These are phyloP conservation scores for Globisporangium perplexum DNA, from an alignment of 352 stramenopile species.

Conservation along the genomic window DNA sequence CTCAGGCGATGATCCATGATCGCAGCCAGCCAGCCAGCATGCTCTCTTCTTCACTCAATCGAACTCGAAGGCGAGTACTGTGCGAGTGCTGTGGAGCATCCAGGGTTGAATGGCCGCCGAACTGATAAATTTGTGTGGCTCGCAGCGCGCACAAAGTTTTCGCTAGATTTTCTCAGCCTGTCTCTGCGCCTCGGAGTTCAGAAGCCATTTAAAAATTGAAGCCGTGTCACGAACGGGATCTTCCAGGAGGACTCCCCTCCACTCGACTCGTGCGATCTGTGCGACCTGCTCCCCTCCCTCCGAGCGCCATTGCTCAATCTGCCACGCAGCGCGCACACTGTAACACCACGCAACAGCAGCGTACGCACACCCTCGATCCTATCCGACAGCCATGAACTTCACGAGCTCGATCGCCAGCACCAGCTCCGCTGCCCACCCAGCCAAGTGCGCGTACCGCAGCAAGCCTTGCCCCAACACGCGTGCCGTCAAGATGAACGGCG, in stretches of 20 bases:
- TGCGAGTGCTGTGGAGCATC: background rate
- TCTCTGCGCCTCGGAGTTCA: background rate
- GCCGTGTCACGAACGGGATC: background rate
- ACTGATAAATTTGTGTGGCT: background rate
- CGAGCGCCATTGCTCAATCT: conserved; percentile 1
- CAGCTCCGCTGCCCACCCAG: background rate
- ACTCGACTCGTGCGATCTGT: too few species aligned
- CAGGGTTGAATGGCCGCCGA: too few species aligned
- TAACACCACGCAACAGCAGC: background rate
- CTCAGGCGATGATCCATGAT: background rate
- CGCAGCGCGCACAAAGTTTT: background rate
- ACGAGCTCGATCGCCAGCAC: background rate
- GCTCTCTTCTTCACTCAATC: too few species aligned
- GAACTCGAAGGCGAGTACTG: background rate
- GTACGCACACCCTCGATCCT: background rate
- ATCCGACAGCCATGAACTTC: background rate
- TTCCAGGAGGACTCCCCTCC: too few species aligned
- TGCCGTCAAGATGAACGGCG: conserved; percentile 36
- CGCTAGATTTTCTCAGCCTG: background rate
- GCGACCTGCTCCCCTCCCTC: too few species aligned
- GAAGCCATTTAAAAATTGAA: conserved; percentile 1
- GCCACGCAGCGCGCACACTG: background rate
- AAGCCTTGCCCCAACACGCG: conserved; percentile 27
- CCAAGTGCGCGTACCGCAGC: conserved; percentile 24
- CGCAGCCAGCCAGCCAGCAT: too few species aligned